These are phyloP conservation scores for Talaromyces islandicus DNA, from an alignment of 2,329 filamentous ascomycete species.

Conservation along the genomic window DNA sequence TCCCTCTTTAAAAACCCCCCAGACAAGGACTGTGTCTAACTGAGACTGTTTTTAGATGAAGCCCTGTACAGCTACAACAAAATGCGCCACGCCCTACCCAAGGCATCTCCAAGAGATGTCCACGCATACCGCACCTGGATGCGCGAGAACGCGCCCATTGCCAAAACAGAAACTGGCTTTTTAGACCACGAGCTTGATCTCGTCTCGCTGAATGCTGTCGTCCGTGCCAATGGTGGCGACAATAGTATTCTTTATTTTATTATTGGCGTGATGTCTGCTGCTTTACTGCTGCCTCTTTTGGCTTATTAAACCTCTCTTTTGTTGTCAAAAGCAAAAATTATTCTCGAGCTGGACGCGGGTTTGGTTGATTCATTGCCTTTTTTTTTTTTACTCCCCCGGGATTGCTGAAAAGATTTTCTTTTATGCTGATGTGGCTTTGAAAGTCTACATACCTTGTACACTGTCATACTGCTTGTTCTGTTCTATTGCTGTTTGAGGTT, in stretches of 20 bases:
- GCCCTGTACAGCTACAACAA: slow-evolving; percentile 42
- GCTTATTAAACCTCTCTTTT: slow-evolving; percentile 31
- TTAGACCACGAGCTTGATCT: slow-evolving; percentile 46
- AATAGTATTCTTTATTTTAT: slow-evolving; percentile 28
- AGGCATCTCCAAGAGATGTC: slow-evolving; percentile 44
- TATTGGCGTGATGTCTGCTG: slow-evolving; percentile 44
- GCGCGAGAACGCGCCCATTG: slow-evolving; percentile 44
- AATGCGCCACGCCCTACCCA: slow-evolving; percentile 40
- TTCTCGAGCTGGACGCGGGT: neutral
- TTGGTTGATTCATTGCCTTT: neutral
- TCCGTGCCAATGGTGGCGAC: slow-evolving; percentile 12
- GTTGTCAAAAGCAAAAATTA: neutral
- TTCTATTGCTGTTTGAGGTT: neutral
- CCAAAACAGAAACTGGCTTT: slow-evolving; percentile 47
- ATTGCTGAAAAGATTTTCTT: neutral
- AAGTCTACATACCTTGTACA: neutral
- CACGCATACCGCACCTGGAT: slow-evolving; percentile 51
- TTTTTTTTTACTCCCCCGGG: neutral
- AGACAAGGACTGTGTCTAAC: neutral
- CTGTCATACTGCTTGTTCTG: no score
- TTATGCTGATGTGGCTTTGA: neutral
- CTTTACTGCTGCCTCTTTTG: slow-evolving; percentile 53
- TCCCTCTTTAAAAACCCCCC: neutral
- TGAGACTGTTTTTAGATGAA: slow-evolving; percentile 27
- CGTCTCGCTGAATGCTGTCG: slow-evolving; percentile 23